phyloP scores from a whole-genome alignment of 176 grass and related monocot genomes.

The Phragmites australis region DNA sequence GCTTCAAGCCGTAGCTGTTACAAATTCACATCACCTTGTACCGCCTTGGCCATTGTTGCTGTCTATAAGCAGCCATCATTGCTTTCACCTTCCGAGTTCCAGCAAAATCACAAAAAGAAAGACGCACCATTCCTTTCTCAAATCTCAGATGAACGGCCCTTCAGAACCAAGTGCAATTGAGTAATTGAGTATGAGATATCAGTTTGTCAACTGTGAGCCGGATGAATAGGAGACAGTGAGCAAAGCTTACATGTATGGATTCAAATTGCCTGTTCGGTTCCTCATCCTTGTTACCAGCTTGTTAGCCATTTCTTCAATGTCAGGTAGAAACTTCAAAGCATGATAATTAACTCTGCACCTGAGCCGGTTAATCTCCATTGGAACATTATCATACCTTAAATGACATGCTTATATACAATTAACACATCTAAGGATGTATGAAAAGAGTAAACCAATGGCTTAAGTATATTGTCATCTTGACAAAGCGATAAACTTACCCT shows the following conservation, averaged over 20 bases:
- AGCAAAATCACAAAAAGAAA: conserved; percentile 98
- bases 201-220: conserved; percentile 3
- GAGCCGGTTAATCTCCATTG: conserved; percentile 90
- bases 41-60: conserved; percentile 92
- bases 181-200: conserved; percentile 17
- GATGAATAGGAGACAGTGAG: neutral
- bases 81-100: conserved; percentile 92
- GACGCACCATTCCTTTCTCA: conserved; percentile 98
- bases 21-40: conserved; percentile 67
- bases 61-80: conserved; percentile 93
- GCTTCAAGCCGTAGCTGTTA: too few relatives aligned
- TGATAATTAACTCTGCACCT: conserved; percentile 99
- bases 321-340: conserved; percentile 95
- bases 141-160: conserved; percentile 99
- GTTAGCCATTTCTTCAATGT: conserved; percentile 96
- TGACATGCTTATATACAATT: neutral
- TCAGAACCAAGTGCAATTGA: conserved; percentile 28
- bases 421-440: conserved; percentile 15
- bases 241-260: conserved; percentile 82
- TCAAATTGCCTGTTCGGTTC: conserved; percentile 73
- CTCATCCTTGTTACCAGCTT: conserved; percentile 89
- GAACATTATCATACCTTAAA: conserved; percentile 98
- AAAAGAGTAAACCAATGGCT: neutral
- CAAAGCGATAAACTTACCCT: conserved; percentile 63
- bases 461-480: conserved; percentile 15